These are phyloP conservation scores for Claviceps sp. DNA, from an alignment of 2,329 filamentous ascomycete genomes.

Conservation along the genomic window DNA sequence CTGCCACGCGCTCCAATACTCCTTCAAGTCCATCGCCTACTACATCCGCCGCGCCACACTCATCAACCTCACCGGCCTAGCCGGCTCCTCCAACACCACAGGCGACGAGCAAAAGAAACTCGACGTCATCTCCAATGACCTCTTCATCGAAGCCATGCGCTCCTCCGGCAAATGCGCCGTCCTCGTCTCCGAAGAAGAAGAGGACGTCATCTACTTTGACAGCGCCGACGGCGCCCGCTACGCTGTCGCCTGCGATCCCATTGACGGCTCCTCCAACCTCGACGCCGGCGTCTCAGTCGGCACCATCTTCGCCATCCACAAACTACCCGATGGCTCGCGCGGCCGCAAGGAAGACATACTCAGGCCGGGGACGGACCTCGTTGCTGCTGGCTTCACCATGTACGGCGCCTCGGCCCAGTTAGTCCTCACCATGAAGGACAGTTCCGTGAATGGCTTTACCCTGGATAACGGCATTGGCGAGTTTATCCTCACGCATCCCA, in stretches of 20 bases:
- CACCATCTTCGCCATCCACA: slow-evolving; percentile 92
- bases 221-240: slow-evolving; percentile 67
- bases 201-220: slow-evolving; percentile 80
- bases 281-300: slow-evolving; percentile 96
- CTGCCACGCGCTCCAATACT: slow-evolving; percentile 96
- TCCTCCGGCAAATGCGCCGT: slow-evolving; percentile 83
- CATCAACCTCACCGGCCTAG: slow-evolving; percentile 89
- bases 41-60: slow-evolving; percentile 94
- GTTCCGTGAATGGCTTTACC: slow-evolving; percentile 92
- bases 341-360: slow-evolving; percentile 78
- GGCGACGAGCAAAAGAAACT: slow-evolving; percentile 99
- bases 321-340: slow-evolving; percentile 62
- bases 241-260: slow-evolving; percentile 92
- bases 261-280: slow-evolving; percentile 94
- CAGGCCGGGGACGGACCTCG: slow-evolving; percentile 76
- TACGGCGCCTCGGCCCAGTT: slow-evolving; percentile 94
- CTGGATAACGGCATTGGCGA: slow-evolving; percentile 93
- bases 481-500: slow-evolving; percentile 93
- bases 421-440: slow-evolving; percentile 91
- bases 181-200: slow-evolving; percentile 96
- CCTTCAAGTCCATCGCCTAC: slow-evolving; percentile 99
- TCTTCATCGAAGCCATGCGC: slow-evolving; percentile 92
- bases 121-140: slow-evolving; percentile 95
- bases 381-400: slow-evolving; percentile 98
- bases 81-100: slow-evolving; percentile 86